phyloP scores from a whole-genome alignment of 169 alveolate species.

The Plasmodium sp. region DNA sequence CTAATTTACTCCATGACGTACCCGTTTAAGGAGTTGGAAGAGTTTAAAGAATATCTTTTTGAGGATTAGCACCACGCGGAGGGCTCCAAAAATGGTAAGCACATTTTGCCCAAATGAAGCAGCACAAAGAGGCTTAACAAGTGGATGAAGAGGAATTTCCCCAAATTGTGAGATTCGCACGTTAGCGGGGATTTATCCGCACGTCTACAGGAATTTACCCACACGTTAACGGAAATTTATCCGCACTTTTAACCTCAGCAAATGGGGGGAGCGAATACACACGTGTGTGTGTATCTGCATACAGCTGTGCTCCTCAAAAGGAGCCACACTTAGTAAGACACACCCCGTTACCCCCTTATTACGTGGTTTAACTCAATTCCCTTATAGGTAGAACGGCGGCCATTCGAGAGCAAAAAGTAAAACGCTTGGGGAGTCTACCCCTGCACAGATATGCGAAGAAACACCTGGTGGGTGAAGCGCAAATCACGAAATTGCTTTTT shows the following conservation, averaged over 20 bases:
- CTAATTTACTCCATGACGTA: conserved; percentile 46
- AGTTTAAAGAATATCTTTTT: conserved; percentile 28
- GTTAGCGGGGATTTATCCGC: not conserved
- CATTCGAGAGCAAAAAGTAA: not conserved
- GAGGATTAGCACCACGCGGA: not conserved
- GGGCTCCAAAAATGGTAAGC: not conserved
- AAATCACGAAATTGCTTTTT: not conserved
- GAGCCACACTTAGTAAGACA: not conserved
- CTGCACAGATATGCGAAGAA: not conserved
- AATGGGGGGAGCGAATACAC: not conserved
- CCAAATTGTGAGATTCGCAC: not conserved
- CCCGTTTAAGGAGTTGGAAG: conserved; percentile 37
- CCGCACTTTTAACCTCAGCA: not conserved
- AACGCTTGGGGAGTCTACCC: not conserved
- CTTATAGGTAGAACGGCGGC: not conserved
- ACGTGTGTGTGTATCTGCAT: not conserved
- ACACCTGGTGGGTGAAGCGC: not conserved
- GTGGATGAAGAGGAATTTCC: not conserved
- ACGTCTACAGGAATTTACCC: not conserved
- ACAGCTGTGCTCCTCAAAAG: not conserved
- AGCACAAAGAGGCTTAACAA: not conserved
- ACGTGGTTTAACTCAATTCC: not conserved
- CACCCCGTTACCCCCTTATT: not conserved
- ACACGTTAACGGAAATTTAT: not conserved
- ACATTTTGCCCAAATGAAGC: not conserved